These are phyloP conservation scores for Trichosporon coremiiforme DNA, from an alignment of 1,284 basidiomycete species.

Conservation along the genomic window DNA sequence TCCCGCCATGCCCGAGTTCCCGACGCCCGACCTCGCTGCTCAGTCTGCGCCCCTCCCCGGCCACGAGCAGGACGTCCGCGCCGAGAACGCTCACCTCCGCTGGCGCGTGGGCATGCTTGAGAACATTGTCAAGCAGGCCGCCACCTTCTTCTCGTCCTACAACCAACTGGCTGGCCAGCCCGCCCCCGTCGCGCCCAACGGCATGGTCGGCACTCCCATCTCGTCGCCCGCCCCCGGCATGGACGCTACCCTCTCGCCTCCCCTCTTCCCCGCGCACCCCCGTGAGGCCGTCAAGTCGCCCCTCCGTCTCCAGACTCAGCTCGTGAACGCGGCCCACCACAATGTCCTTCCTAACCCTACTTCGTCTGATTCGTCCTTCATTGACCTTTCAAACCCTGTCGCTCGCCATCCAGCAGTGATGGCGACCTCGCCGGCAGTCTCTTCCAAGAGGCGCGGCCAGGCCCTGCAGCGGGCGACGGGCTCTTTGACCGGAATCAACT, in stretches of 20 bases:
- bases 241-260: conserved; percentile 43
- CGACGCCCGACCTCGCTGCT: conserved; percentile 15
- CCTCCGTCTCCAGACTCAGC: conserved; percentile 31
- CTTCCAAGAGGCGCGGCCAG: conserved; percentile 36
- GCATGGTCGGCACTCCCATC: conserved; percentile 25
- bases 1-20: conserved; percentile 20
- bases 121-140: conserved; percentile 51
- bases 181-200: conserved; percentile 19
- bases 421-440: conserved; percentile 43
- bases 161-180: conserved; percentile 24
- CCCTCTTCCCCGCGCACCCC: conserved; percentile 32
- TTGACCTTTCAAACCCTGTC: conserved; percentile 43
- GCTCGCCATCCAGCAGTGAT: conserved; percentile 56
- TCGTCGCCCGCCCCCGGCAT: conserved; percentile 31
- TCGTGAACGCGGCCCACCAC: conserved; percentile 22
- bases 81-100: conserved; percentile 45
- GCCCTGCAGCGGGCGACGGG: conserved; percentile 57
- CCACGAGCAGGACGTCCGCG: conserved; percentile 30
- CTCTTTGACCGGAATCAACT: conserved; percentile 37
- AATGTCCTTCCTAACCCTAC: conserved; percentile 18
- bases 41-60: conserved; percentile 12
- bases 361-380: conserved; percentile 29
- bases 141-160: conserved; percentile 40
- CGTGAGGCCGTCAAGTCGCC: conserved; percentile 30
- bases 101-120: conserved; percentile 48